These are phyloP conservation scores for Fusarium incarnatum DNA, from an alignment of 2,329 filamentous ascomycete genomes.

Conservation along the genomic window DNA sequence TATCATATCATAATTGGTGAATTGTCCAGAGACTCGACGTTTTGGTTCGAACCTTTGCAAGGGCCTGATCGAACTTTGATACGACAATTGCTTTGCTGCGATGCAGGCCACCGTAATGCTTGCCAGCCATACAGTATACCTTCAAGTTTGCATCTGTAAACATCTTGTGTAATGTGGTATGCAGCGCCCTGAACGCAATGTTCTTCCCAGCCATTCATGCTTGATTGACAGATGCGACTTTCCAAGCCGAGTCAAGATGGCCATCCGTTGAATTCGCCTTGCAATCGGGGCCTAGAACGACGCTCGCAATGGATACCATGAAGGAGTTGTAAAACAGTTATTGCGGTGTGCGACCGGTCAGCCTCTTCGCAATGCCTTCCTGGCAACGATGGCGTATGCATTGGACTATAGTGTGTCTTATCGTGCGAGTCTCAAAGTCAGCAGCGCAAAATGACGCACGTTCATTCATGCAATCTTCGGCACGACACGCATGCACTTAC, in stretches of 20 bases:
- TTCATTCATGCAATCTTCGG: constrained; percentile 13
- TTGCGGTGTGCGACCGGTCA: constrained; percentile 35
- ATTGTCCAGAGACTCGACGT: constrained; percentile 12
- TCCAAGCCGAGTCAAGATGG: neutral
- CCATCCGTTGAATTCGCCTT: constrained; percentile 31
- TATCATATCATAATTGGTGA: constrained; percentile 22
- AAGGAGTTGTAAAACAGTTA: neutral
- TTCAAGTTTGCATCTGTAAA: constrained; percentile 12
- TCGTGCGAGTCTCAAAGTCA: constrained; percentile 40
- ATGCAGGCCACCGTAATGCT: constrained; percentile 11
- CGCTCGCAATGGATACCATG: constrained; percentile 11
- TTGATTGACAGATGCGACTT: constrained; percentile 21
- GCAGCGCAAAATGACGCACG: constrained; percentile 29
- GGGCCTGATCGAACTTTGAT: constrained; percentile 11
- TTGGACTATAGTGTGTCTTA: constrained; percentile 32
- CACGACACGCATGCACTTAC: constrained; percentile 18
- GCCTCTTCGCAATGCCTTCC: constrained; percentile 30
- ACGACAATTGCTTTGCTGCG: constrained; percentile 23
- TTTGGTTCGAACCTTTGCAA: neutral
- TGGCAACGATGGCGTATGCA: constrained; percentile 28
- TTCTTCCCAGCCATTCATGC: constrained; percentile 18
- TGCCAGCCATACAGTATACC: constrained; percentile 1
- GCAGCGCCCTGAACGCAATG: constrained; percentile 5
- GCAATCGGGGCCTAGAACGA: constrained; percentile 5
- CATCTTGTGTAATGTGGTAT: constrained; percentile 11